Conservation (phyloP, 768 basidiomycete species). For the Hygrocybe coccinea region DNA sequence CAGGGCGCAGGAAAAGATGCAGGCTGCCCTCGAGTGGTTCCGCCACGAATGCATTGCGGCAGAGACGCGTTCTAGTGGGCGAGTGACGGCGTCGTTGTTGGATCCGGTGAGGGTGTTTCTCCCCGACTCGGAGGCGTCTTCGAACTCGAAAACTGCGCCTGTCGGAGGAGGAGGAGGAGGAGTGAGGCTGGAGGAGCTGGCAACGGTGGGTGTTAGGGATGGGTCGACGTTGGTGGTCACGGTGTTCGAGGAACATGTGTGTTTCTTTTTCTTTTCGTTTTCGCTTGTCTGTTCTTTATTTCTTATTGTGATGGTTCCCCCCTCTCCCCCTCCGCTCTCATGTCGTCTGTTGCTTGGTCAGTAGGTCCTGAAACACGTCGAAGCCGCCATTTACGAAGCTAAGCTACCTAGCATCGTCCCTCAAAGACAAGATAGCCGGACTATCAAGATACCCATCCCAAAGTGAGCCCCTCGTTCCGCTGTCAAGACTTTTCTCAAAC, state of each 20-base stretch:
- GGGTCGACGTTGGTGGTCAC: conserved; percentile 70
- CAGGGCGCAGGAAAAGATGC: conserved; percentile 63
- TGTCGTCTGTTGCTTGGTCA: conserved; percentile 13
- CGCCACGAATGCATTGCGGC: conserved; percentile 69
- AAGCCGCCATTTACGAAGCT: conserved; percentile 70
- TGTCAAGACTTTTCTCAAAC: background rate
- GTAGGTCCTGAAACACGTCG: conserved; percentile 74
- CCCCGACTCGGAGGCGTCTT: too few relatives aligned
- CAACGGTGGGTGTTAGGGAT: conserved; percentile 77
- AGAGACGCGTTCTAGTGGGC: conserved; percentile 69
- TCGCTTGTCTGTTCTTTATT: background rate
- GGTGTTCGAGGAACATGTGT: conserved; percentile 72
- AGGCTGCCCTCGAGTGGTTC: conserved; percentile 62
- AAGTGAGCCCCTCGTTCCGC: conserved; percentile 44
- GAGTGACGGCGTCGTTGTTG: conserved; percentile 69
- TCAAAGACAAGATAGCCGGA: conserved; percentile 63
- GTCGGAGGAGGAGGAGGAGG: too few relatives aligned
- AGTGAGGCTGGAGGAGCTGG: conserved; percentile 63
- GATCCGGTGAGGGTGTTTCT: conserved; percentile 60
- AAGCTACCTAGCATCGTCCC: conserved; percentile 69
- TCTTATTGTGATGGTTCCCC: too few relatives aligned
- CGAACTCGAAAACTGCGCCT: conserved; percentile 25
- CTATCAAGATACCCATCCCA: conserved; percentile 75
- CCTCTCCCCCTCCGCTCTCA: too few relatives aligned
- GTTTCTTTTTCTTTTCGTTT: conserved; percentile 41